These are phyloP conservation scores for Metschnikowia proteae DNA, from an alignment of 805 yeast genomes.

Conservation along the genomic window DNA sequence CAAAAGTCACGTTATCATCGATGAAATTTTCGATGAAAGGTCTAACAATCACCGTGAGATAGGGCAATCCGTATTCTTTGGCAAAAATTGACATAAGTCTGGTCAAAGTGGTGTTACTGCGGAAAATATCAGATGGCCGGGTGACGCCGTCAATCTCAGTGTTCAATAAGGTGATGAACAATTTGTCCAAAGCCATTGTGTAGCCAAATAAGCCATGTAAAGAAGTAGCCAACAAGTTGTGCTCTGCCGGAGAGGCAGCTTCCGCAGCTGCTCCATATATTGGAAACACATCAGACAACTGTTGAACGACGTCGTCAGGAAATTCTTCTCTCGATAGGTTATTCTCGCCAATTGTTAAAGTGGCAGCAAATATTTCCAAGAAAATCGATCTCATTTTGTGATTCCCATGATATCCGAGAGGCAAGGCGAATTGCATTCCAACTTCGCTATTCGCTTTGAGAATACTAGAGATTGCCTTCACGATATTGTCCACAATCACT, in stretches of 20 bases:
- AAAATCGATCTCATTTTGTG: conserved; percentile 64
- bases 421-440: conserved; percentile 71
- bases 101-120: conserved; percentile 82
- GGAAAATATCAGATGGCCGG: conserved; percentile 66
- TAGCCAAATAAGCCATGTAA: conserved; percentile 51
- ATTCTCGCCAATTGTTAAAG: conserved; percentile 40
- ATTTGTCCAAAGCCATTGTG: conserved; percentile 32
- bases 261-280: conserved; percentile 52
- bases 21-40: conserved; percentile 56
- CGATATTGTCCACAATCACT: conserved; percentile 57
- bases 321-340: conserved; percentile 23
- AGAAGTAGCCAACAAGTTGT: conserved; percentile 66
- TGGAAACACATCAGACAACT: conserved; percentile 35
- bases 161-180: conserved; percentile 52
- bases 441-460: conserved; percentile 71
- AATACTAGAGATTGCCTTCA: conserved; percentile 63
- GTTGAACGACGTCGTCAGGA: conserved; percentile 23
- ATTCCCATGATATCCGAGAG: conserved; percentile 73
- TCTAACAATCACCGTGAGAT: conserved; percentile 48
- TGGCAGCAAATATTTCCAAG: conserved; percentile 71
- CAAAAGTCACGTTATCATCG: conserved; percentile 50
- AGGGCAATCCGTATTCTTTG: conserved; percentile 58
- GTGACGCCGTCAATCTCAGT: conserved; percentile 61
- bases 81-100: conserved; percentile 70
- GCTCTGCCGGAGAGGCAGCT: conserved; percentile 64